Evolutionary conservation across 179 eudicot species (phyloP), one percentile per base, ranked within the genome.

Genomic region (Carnegiea gigantea): DNA sequence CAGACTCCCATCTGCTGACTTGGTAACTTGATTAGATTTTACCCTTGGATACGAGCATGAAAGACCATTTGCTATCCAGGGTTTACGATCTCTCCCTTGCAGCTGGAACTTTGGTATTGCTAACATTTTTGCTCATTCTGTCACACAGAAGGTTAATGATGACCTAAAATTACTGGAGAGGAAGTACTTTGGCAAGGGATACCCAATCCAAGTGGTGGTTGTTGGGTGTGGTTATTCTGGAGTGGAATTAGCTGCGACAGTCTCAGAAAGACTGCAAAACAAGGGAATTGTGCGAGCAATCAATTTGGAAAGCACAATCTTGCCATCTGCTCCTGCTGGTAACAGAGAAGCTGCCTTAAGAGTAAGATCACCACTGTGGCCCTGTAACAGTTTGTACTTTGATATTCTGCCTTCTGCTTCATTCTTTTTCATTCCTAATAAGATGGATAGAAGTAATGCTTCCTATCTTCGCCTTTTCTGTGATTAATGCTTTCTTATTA

Each of bases 151-250:
- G 78, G 99, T 96, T 60, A 85, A 91, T 82, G 85, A 88, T 72
- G 90, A 86, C 79, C 85, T 96, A 54, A 93, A 82, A 89, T 88
- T 78, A 70, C 82, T 91, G 82, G 99, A 94, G 88, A 85, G 97
- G 78, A 88, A 90, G 82, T 84, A 82, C 80, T 96, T 96, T 78
- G 95, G 93, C 78, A 86, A 83, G 86, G 91, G 82, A 77, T 75
- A 79, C 76, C 93, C 93, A 28, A 87, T 92, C 24, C 79, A 89
- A 70, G 97, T 93, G 74, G 97, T 91, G 44, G 89, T 96, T 79
- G 99, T 96, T 79, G 99, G 99, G 48, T 95, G 98, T 85, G 99
- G 99, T 89, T 96, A 96, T 88, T 86, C 97, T 78, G 99, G 99
- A 33, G 95, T 93, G 78, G 99, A 96, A 78, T 88, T 96, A 85